Evolutionary conservation across 2,329 filamentous ascomycete species (phyloP), one percentile per base, ranked within the genome.

Genomic region (Sporothrix mexicana): DNA sequence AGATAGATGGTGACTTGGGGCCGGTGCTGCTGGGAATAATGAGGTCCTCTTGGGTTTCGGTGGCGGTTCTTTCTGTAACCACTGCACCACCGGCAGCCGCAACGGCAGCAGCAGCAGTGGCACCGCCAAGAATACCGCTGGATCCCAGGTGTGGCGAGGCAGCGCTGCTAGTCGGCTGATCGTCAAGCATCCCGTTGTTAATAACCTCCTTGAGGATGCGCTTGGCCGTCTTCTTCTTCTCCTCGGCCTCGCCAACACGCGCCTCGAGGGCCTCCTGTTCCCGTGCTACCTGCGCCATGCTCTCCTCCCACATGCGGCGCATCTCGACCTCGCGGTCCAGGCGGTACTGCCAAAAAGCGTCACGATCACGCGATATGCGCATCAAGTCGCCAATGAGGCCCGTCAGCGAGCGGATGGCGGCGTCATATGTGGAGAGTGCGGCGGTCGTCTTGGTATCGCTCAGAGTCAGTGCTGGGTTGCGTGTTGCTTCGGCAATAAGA

Each of bases 261-360:
- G 90, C 93, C 80, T 98, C 94, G 1, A 99, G 87, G 69, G 94
- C 89, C 81, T 98, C 96, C 78, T 99, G 96, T 80, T 99, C 96
- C 72, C 90, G 91, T 20, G 95, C 96, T n/a, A 99, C 92, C 78
- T 95, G 91, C 10, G 96, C 94, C 96, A 99, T 98, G 82, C 95
- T 98, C 78, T 99, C 96, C 82, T 99, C 96, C 96, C 96, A 99
- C 90, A 99, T 93, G 74, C 93, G 91, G 51, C 96, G 90, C 83
- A 98, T 92, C 79, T 97, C 93, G 59, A 91, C 91, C 83, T 99
- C 96, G 71, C 94, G 91, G 77, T 97, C 95, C 55, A 99, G 85
- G 15, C 95, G 91, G 80, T 97, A 97, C 81, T 98, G 95, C 96
- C 96, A 99, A 80, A 97, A 97, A 0, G 94, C 91, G 81, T 99